Evolutionary conservation across 2,329 filamentous ascomycete species (phyloP).

Genomic region (Apiospora koreana): DNA sequence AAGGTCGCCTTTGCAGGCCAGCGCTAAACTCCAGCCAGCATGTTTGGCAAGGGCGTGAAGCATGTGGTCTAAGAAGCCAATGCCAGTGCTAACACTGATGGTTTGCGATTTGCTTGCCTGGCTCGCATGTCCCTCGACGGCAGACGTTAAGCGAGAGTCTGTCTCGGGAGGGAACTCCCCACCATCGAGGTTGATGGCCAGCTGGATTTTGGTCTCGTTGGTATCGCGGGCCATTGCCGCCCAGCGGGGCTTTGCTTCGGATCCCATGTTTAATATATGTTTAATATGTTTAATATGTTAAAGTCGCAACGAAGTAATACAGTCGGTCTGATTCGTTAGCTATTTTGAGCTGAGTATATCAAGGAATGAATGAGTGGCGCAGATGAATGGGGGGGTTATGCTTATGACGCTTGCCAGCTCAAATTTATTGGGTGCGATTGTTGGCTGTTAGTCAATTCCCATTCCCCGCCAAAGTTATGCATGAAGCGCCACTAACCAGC

Average conservation of each 20-base stretch:
- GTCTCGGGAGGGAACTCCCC: slow-evolving; percentile 71
- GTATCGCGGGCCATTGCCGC: slow-evolving; percentile 84
- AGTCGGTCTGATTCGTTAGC: background rate
- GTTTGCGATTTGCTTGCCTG: slow-evolving; percentile 83
- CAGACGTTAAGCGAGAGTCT: slow-evolving; percentile 54
- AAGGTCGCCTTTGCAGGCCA: slow-evolving; percentile 84
- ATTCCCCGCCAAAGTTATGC: background rate
- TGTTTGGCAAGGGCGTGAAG: slow-evolving; percentile 96
- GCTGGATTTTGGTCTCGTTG: slow-evolving; percentile 96
- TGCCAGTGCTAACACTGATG: slow-evolving; percentile 87
- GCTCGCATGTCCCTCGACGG: slow-evolving; percentile 70
- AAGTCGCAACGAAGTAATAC: background rate
- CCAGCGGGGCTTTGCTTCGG: slow-evolving; percentile 54
- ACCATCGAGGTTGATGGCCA: slow-evolving; percentile 91
- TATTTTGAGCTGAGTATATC: background rate
- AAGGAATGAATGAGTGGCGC: background rate
- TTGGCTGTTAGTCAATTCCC: slow-evolving; percentile 1
- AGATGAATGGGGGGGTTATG: slow-evolving; percentile 2
- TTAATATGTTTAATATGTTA: slow-evolving; percentile 20
- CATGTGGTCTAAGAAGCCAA: slow-evolving; percentile 99
- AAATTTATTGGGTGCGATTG: background rate
- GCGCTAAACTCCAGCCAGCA: slow-evolving; percentile 85
- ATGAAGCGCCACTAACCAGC: background rate
- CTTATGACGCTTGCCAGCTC: slow-evolving; percentile 3
- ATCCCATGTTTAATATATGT: slow-evolving; percentile 29